phyloP scores from a whole-genome alignment of 148 eudicot species.

The Fallopia convolvulus region DNA sequence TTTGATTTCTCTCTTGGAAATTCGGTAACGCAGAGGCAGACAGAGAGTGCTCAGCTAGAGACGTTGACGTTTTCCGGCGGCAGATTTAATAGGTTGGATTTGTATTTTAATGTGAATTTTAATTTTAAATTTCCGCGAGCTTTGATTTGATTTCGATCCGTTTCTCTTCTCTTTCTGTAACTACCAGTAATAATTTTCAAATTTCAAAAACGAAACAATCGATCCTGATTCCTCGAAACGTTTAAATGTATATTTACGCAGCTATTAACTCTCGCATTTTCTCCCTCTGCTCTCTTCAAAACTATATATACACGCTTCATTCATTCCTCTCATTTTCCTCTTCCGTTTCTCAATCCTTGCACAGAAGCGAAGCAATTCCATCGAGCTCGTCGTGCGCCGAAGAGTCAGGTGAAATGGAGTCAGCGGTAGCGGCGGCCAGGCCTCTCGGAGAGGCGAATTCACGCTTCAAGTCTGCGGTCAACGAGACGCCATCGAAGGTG shows the following conservation, averaged over 20 bases:
- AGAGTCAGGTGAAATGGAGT: slow-evolving; percentile 8
- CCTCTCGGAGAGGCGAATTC: neutral
- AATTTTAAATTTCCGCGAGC: neutral
- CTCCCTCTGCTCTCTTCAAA: neutral
- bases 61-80: slow-evolving; percentile 15
- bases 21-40: neutral
- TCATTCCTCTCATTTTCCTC: neutral
- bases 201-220: slow-evolving; percentile 3
- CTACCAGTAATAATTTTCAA: neutral
- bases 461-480: neutral
- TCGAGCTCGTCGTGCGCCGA: neutral
- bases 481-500: neutral
- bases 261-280: neutral
- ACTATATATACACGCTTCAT: neutral
- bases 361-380: neutral
- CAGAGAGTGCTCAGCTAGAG: slow-evolving; percentile 3
- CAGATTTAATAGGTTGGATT: slow-evolving; percentile 9
- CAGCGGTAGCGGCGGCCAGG: neutral
- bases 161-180: neutral
- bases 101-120: neutral
- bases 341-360: neutral
- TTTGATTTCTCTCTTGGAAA: neutral
- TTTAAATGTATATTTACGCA: slow-evolving; percentile 6
- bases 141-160: slow-evolving; percentile 3
- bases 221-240: slow-evolving; percentile 3